These are phyloP conservation scores for Alternaria rosae DNA, from an alignment of 2,329 filamentous ascomycete species.

Conservation along the genomic window DNA sequence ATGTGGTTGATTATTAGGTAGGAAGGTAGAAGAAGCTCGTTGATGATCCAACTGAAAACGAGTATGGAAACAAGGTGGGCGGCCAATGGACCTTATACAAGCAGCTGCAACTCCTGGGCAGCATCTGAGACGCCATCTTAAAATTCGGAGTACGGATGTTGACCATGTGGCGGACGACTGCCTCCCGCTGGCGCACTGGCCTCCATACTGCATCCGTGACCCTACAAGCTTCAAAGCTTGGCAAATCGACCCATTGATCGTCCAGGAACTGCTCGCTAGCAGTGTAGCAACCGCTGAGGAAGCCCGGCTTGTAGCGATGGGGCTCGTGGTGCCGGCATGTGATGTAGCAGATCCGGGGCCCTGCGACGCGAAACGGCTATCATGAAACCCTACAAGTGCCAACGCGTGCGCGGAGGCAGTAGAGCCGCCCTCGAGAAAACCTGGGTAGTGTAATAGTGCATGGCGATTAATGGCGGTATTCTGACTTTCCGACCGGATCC, in stretches of 20 bases:
- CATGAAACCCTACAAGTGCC: conserved; percentile 48
- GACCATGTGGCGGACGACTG: conserved; percentile 41
- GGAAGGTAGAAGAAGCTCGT: conserved; percentile 40
- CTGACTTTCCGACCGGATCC: conserved; percentile 34
- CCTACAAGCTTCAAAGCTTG: conserved; percentile 44
- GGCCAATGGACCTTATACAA: conserved; percentile 50
- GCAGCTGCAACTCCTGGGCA: conserved; percentile 37
- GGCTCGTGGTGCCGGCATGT: conserved; percentile 41
- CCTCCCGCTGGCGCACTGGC: conserved; percentile 44
- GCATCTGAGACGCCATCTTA: conserved; percentile 48
- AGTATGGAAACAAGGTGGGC: conserved; percentile 46
- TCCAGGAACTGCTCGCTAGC: conserved; percentile 34
- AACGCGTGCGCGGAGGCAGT: conserved; percentile 41
- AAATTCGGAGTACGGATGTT: conserved; percentile 48
- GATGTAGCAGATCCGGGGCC: conserved; percentile 48
- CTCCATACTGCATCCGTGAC: conserved; percentile 38
- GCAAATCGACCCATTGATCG: conserved; percentile 39
- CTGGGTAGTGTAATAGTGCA: conserved; percentile 29
- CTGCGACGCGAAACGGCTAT: conserved; percentile 44
- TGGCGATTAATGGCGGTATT: conserved; percentile 38
- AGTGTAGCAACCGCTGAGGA: conserved; percentile 39
- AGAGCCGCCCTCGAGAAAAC: conserved; percentile 36
- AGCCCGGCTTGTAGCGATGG: conserved; percentile 30
- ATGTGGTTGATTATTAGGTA: conserved; percentile 48
- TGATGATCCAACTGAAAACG: conserved; percentile 50